Conservation (phyloP, 2,329 filamentous ascomycete species). For the Orbilia javanica region DNA sequence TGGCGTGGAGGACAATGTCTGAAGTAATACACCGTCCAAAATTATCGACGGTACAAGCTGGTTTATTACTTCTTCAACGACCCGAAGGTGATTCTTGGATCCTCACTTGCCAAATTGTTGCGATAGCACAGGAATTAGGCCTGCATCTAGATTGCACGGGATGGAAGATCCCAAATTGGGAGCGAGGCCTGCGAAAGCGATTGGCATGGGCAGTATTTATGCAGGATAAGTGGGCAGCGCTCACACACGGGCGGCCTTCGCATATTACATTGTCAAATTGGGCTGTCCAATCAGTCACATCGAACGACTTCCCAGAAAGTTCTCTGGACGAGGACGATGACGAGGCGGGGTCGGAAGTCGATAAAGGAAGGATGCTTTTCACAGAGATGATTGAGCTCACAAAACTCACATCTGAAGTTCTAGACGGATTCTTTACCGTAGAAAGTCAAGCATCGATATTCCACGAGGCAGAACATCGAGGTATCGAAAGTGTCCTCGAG, state of each 20-base stretch:
- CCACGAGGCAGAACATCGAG: conserved; percentile 56
- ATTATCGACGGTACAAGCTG: conserved; percentile 82
- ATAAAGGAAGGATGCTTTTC: conserved; percentile 68
- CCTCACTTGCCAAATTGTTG: conserved; percentile 86
- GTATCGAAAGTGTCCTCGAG: conserved; percentile 66
- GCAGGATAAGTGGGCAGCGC: conserved; percentile 92
- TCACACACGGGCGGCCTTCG: conserved; percentile 86
- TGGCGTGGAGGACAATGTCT: conserved; percentile 79
- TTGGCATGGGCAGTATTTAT: conserved; percentile 92
- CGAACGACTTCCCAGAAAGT: conserved; percentile 79
- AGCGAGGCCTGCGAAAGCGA: conserved; percentile 84
- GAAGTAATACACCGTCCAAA: conserved; percentile 86
- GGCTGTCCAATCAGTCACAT: conserved; percentile 77
- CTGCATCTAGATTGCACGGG: conserved; percentile 86
- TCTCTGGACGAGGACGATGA: conserved; percentile 71
- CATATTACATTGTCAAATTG: conserved; percentile 79
- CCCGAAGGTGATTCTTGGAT: conserved; percentile 85
- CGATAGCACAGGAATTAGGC: conserved; percentile 86
- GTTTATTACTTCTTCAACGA: conserved; percentile 79
- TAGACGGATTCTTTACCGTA: conserved; percentile 68
- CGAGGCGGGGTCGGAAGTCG: conserved; percentile 66
- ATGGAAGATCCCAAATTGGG: conserved; percentile 91
- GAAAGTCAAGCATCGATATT: conserved; percentile 59
- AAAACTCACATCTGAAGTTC: conserved; percentile 69
- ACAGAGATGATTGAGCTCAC: conserved; percentile 70